Conservation (phyloP, 2,329 filamentous ascomycete species). For the Dactylellina sp. region DNA sequence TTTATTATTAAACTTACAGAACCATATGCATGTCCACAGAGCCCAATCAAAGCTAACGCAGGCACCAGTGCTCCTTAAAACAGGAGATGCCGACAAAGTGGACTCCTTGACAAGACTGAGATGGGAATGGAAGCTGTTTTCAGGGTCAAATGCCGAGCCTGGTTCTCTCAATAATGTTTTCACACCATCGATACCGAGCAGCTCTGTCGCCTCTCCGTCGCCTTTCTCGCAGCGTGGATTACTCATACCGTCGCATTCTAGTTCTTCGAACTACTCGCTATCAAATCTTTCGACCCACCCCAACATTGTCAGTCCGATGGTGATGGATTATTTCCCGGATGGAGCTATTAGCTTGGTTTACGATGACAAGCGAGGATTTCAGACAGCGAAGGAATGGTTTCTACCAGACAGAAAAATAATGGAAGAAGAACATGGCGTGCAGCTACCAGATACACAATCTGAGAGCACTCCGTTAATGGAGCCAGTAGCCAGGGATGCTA, state of each 20-base stretch:
- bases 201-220: constrained; percentile 49
- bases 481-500: constrained; percentile 31
- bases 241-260: constrained; percentile 39
- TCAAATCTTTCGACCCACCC: constrained; percentile 56
- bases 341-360: constrained; percentile 60
- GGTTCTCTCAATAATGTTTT: constrained; percentile 33
- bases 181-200: constrained; percentile 46
- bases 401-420: constrained; percentile 58
- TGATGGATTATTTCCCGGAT: constrained; percentile 60
- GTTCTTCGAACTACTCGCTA: constrained; percentile 46
- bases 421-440: constrained; percentile 35
- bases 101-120: constrained; percentile 60
- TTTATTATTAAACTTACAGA: constrained; percentile 49
- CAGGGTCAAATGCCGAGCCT: constrained; percentile 46
- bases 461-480: constrained; percentile 30
- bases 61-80: constrained; percentile 59
- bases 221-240: constrained; percentile 39
- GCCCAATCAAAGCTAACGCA: constrained; percentile 57
- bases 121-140: constrained; percentile 61
- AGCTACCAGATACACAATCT: constrained; percentile 25
- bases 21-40: constrained; percentile 60
- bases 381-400: constrained; percentile 60
- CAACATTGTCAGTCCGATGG: constrained; percentile 57
- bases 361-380: constrained; percentile 56
- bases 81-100: constrained; percentile 59